Conservation (phyloP, 495 filamentous ascomycete species). For the Penicillium turbatum region DNA sequence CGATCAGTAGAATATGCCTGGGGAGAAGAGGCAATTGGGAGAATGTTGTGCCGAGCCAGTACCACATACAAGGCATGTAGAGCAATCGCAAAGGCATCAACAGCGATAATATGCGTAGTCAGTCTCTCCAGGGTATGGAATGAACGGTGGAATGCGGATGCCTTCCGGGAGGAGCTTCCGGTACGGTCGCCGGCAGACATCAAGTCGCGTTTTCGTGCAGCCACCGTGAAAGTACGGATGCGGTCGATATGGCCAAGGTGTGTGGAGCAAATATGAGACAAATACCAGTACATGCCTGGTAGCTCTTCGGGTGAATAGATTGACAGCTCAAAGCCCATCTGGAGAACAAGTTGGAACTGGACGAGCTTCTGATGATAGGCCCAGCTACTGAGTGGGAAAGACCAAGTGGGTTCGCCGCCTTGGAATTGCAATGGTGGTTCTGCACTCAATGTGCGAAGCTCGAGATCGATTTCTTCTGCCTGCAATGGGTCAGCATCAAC, state of each 20-base stretch:
- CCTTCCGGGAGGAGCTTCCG: conserved; percentile 18
- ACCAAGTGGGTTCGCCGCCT: conserved; percentile 47
- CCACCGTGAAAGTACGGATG: conserved; percentile 58
- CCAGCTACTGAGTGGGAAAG: conserved; percentile 81
- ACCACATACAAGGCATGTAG: conserved; percentile 64
- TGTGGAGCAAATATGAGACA: conserved; percentile 46
- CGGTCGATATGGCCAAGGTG: conserved; percentile 60
- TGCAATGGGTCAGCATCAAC: conserved; percentile 14
- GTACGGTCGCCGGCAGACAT: conserved; percentile 1
- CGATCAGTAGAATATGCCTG: conserved; percentile 66
- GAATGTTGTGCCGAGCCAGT: conserved; percentile 54
- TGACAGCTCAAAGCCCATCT: conserved; percentile 93
- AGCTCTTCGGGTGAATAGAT: conserved; percentile 86
- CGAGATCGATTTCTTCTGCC: conserved; percentile 72
- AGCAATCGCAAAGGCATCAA: conserved; percentile 66
- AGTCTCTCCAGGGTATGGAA: conserved; percentile 56
- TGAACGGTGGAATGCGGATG: conserved; percentile 46
- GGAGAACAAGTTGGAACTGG: conserved; percentile 81
- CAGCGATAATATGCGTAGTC: conserved; percentile 63
- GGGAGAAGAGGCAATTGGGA: conserved; percentile 49
- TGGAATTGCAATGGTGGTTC: conserved; percentile 54
- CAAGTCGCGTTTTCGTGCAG: conserved; percentile 31
- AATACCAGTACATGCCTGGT: conserved; percentile 84
- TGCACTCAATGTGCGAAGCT: conserved; percentile 58
- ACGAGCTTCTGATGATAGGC: conserved; percentile 81